Conservation (phyloP, 2,329 filamentous ascomycete species). For the Alternaria sp. region DNA sequence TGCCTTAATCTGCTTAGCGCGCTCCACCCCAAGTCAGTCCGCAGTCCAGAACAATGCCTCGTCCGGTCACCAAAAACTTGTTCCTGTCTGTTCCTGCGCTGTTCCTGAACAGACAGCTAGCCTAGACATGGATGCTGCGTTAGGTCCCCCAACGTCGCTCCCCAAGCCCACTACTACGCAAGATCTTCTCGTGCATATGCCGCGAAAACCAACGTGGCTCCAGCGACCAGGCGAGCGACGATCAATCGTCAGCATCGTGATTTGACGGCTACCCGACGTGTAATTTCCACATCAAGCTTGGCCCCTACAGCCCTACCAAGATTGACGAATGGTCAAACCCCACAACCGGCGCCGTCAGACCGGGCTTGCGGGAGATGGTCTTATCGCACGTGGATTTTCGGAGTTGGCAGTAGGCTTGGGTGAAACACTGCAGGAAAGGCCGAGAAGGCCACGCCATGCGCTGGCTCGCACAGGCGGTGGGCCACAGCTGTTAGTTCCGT, state of each 20-base stretch:
- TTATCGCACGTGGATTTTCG: slow-evolving; percentile 23
- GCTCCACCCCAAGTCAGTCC: slow-evolving; percentile 1
- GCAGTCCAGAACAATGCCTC: slow-evolving; percentile 17
- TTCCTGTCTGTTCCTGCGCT: slow-evolving; percentile 25
- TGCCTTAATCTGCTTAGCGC: slow-evolving; percentile 1
- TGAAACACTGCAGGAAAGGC: slow-evolving; percentile 19
- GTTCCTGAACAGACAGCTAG: slow-evolving; percentile 18
- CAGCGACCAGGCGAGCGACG: slow-evolving; percentile 12
- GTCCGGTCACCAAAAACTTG: slow-evolving; percentile 8
- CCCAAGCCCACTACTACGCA: slow-evolving; percentile 8
- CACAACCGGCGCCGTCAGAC: slow-evolving; percentile 15
- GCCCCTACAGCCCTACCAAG: slow-evolving; percentile 10
- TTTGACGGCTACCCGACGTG: slow-evolving; percentile 12
- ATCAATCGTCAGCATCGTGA: slow-evolving; percentile 10
- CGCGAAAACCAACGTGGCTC: slow-evolving; percentile 24
- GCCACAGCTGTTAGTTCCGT: slow-evolving; percentile 8
- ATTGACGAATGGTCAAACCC: slow-evolving; percentile 17
- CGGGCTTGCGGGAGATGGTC: slow-evolving; percentile 18
- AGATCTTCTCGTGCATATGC: slow-evolving; percentile 16
- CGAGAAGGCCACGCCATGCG: slow-evolving; percentile 16
- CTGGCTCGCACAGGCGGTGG: slow-evolving; percentile 10
- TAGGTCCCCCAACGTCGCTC: slow-evolving; percentile 14
- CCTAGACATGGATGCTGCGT: slow-evolving; percentile 16
- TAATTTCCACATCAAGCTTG: slow-evolving; percentile 29
- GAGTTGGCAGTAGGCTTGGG: slow-evolving; percentile 16